phyloP scores from a whole-genome alignment of 768 basidiomycete genomes.

The Mycena capillaripes region DNA sequence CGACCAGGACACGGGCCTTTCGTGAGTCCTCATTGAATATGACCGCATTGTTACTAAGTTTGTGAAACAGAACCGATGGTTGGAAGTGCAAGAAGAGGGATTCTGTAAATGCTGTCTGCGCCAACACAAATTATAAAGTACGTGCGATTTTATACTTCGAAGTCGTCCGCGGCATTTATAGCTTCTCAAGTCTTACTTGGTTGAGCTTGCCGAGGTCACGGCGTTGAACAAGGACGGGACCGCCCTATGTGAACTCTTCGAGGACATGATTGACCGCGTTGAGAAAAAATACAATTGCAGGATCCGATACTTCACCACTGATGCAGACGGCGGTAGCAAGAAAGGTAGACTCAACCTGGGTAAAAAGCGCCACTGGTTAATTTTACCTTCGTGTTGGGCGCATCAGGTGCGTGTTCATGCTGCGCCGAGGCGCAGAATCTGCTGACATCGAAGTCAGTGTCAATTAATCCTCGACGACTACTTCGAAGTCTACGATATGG shows the following conservation, averaged over 20 bases:
- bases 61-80: constrained; percentile 6
- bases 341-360: constrained; percentile 14
- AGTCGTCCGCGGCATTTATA: neutral
- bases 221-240: constrained; percentile 16
- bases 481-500: constrained; percentile 18
- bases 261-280: constrained; percentile 13
- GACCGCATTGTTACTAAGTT: neutral
- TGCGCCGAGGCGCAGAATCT: neutral
- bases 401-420: constrained; percentile 17
- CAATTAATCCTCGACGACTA: constrained; percentile 31
- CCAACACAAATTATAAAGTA: neutral
- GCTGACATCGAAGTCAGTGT: constrained; percentile 4
- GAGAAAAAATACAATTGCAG: constrained; percentile 14
- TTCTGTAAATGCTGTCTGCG: constrained; percentile 3
- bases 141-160: neutral
- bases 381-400: constrained; percentile 25
- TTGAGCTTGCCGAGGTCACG: constrained; percentile 23
- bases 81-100: neutral
- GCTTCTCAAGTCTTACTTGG: neutral
- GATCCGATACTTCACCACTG: constrained; percentile 18
- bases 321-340: constrained; percentile 30
- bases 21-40: neutral
- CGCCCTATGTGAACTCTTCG: neutral
- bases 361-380: neutral
- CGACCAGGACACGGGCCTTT: neutral